These are phyloP conservation scores for Blastomyces gilchristii DNA, from an alignment of 2,329 filamentous ascomycete genomes.

Conservation along the genomic window DNA sequence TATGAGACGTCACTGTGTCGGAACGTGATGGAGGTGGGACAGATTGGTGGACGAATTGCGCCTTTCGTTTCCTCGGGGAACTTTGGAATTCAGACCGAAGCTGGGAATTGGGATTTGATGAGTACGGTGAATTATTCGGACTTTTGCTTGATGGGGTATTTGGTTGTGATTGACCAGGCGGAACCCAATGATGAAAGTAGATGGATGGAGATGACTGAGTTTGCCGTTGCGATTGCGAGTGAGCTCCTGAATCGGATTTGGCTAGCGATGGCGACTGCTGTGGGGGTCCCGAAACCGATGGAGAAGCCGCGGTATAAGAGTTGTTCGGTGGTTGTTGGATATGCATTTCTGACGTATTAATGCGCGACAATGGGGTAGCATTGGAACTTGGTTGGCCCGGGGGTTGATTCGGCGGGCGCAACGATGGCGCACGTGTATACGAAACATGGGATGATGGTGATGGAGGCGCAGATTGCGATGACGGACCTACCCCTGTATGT, in stretches of 20 bases:
- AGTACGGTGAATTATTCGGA: constrained; percentile 41
- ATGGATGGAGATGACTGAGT: constrained; percentile 59
- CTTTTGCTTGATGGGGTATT: constrained; percentile 65
- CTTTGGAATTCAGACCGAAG: constrained; percentile 54
- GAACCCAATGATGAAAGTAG: constrained; percentile 90
- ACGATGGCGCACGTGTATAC: background rate
- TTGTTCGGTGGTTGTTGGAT: constrained; percentile 27
- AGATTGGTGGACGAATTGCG: constrained; percentile 44
- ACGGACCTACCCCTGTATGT: background rate
- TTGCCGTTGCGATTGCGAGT: constrained; percentile 43
- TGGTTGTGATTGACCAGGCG: constrained; percentile 60
- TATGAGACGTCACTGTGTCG: constrained; percentile 40
- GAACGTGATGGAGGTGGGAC: constrained; percentile 42
- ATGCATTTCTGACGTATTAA: constrained; percentile 37
- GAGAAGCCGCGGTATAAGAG: background rate
- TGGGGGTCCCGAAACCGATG: constrained; percentile 17
- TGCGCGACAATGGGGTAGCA: constrained; percentile 15
- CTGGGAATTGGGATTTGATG: constrained; percentile 38
- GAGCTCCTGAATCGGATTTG: constrained; percentile 30
- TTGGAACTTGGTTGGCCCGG: constrained; percentile 18
- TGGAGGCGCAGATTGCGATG: constrained; percentile 1
- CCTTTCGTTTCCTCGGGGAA: constrained; percentile 79
- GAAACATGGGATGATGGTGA: constrained; percentile 2
- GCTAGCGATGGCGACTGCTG: constrained; percentile 40
- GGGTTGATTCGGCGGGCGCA: constrained; percentile 15